Evolutionary conservation across 108 stramenopile species (phyloP).

Genomic region (Discostella pseudostelligera): DNA sequence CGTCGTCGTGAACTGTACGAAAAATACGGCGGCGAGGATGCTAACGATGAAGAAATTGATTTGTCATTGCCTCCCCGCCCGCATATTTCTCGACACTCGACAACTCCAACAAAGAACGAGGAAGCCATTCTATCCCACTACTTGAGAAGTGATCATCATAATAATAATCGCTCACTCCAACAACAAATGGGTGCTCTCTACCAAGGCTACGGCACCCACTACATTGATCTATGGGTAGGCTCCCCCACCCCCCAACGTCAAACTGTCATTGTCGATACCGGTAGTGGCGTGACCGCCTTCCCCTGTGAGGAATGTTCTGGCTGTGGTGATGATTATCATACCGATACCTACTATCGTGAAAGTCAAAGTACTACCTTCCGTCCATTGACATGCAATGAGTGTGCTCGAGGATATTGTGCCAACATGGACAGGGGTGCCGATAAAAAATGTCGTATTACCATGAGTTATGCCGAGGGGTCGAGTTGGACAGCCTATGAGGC

Average conservation of each 20-base stretch:
- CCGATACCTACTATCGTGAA: constrained; percentile 47
- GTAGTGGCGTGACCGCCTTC: constrained; percentile 91
- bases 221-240: constrained; percentile 92
- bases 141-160: background rate
- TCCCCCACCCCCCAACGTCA: constrained; percentile 91
- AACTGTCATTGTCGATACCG: constrained; percentile 97
- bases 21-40: background rate
- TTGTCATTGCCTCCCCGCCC: constrained; percentile 31
- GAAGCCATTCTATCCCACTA: constrained; percentile 1
- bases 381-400: constrained; percentile 32
- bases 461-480: constrained; percentile 78
- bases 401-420: constrained; percentile 31
- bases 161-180: constrained; percentile 16
- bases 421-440: constrained; percentile 12
- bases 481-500: constrained; percentile 77
- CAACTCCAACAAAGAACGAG: background rate
- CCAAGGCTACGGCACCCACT: constrained; percentile 91
- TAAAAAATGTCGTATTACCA: constrained; percentile 44
- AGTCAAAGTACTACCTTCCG: constrained; percentile 23
- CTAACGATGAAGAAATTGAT: background rate
- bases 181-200: constrained; percentile 55
- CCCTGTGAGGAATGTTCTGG: constrained; percentile 84
- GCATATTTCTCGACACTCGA: constrained; percentile 25
- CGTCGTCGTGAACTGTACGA: constrained; percentile 35
- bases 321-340: constrained; percentile 78